Evolutionary conservation across 2,329 filamentous ascomycete species (phyloP), one percentile per base, ranked within the genome.

Genomic region (Pseudogymnoascus sp.): DNA sequence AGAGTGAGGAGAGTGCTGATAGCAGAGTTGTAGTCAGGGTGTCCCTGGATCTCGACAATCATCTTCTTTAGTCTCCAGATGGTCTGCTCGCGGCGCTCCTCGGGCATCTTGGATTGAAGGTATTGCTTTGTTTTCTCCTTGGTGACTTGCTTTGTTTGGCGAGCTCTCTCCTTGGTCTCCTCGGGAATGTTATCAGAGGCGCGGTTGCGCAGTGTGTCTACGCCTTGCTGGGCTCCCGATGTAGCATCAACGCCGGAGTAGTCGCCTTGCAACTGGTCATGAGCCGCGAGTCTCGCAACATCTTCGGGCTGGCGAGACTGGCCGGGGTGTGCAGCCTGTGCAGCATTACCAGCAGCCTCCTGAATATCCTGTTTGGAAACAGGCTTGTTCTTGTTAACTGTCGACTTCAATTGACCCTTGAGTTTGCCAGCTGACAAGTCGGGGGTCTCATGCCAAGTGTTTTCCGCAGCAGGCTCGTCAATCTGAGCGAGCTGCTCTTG

Each of bases 1-100:
- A 99, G 80, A 42, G 84, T 80, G 30, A 99, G 82, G 5, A 99
- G 80, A 2, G 93, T 95, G 70, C 92, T 85, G 66, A 99, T 88
- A n/a, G 94, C 94, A 75, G 89, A 84, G 69, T 92, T 87, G 76
- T 97, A 99, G 71, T 99, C 93, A 63, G 90, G 85, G 72, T 97
- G 94, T 62, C 93, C 90, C 78, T 99, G 94, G 70, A 96, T 92
- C 77, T 99, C 94, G 52, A 97, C 86, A 39, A 99, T 79, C 89
- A 97, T 96, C 85, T 97, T 97, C 86, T 93, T 99, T 68, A 99
- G 78, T 38, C 94, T 90, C 84, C 87, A 96, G 70, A 97, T 87
- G 62, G 87, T 88, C 80, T 96, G 92, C 6, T 97, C 92, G 64
- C 92, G 91, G 64, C 94, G 91, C 75, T 97, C 92, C 76, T 93